Percentiles rank a stretch among this genome's conserved stretches.
Evolutionary conservation across 108 stramenopile species (phyloP).

Genomic region (Heterococcus sp.): DNA sequence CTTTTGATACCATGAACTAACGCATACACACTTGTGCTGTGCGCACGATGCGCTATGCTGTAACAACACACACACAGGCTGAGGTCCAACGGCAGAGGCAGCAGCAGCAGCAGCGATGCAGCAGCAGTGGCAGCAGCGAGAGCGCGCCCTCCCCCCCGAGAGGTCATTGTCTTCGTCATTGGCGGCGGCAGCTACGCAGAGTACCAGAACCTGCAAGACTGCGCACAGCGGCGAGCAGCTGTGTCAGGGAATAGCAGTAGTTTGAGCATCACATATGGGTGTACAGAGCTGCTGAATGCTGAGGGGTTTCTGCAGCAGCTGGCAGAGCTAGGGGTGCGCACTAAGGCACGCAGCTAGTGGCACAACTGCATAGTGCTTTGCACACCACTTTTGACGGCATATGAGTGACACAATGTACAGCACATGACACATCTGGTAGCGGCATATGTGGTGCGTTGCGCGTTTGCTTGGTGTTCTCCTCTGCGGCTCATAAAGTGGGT

Average conservation of each 20-base stretch:
- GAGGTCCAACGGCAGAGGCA: slow-evolving; percentile 59
- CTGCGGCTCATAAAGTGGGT: too few species aligned
- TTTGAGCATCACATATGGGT: slow-evolving; percentile 76
- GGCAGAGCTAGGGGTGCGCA: slow-evolving; percentile 28
- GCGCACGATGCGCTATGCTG: too few species aligned
- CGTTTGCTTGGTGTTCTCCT: too few species aligned
- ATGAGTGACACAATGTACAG: too few species aligned
- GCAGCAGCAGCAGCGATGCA: slow-evolving; percentile 4
- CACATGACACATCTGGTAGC: too few species aligned
- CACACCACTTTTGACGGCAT: too few species aligned
- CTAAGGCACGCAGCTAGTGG: too few species aligned
- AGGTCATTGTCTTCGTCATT: slow-evolving; percentile 89
- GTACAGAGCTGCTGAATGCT: slow-evolving; percentile 74
- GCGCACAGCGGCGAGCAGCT: slow-evolving; percentile 59
- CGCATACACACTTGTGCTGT: too few species aligned
- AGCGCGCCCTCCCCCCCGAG: slow-evolving; percentile 27
- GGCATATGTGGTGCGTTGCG: too few species aligned
- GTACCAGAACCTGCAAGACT: slow-evolving; percentile 88
- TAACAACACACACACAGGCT: too few species aligned
- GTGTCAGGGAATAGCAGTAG: slow-evolving; percentile 16
- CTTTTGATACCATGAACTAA: too few species aligned
- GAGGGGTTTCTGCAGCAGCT: slow-evolving; percentile 46
- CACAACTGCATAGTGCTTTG: too few species aligned
- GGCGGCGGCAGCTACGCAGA: slow-evolving; percentile 95
- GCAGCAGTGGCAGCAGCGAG: slow-evolving; percentile 32